A percentile compares a stretch with the other conserved stretches of the same genome.
phyloP scores from a whole-genome alignment of 805 yeast genomes.

The Torulaspora delbrueckii region DNA sequence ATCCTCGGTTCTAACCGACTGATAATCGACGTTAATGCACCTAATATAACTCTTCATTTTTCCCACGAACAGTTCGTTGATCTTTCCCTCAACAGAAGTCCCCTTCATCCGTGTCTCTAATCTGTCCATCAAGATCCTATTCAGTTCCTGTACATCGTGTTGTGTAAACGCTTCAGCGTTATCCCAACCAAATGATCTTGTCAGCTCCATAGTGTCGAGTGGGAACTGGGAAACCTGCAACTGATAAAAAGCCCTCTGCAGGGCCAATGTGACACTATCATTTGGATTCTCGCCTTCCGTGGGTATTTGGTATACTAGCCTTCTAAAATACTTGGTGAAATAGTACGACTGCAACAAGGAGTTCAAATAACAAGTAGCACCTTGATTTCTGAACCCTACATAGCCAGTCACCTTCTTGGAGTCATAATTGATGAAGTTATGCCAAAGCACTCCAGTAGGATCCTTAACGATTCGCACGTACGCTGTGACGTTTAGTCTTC shows the following conservation, averaged over 20 bases:
- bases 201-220: constrained; percentile 78
- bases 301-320: constrained; percentile 85
- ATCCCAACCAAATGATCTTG: constrained; percentile 96
- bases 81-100: constrained; percentile 66
- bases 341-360: constrained; percentile 87
- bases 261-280: constrained; percentile 70
- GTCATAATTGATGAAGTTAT: constrained; percentile 75
- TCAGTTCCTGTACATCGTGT: constrained; percentile 96
- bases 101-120: constrained; percentile 89
- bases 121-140: constrained; percentile 91
- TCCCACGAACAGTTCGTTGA: constrained; percentile 87
- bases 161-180: constrained; percentile 92
- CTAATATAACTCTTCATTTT: constrained; percentile 93
- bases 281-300: constrained; percentile 53
- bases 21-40: constrained; percentile 90
- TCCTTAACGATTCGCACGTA: constrained; percentile 76
- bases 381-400: constrained; percentile 92
- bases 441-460: constrained; percentile 93
- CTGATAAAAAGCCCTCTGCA: constrained; percentile 82
- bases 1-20: constrained; percentile 86
- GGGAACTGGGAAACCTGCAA: constrained; percentile 70
- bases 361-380: constrained; percentile 96
- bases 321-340: constrained; percentile 76
- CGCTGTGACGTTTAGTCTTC: constrained; percentile 65
- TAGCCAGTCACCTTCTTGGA: constrained; percentile 84